Base-by-base conservation (phyloP, 345 rosid species). In the Salix brachista region DNA sequence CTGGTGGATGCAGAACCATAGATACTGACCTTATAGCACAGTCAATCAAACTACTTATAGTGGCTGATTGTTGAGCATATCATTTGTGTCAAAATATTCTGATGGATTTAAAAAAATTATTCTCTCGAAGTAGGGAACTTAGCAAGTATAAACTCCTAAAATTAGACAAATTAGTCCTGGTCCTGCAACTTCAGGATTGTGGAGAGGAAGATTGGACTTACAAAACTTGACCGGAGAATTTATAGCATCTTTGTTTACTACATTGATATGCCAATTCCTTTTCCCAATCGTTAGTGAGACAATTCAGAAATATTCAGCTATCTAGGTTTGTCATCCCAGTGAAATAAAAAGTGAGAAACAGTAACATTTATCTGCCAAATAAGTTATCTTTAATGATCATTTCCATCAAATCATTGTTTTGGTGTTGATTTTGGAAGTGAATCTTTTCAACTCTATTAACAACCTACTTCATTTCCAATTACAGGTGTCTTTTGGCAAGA, bases 401-500 rank as follows among this genome's bases (percentile, higher is more conserved):
- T 42, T 10, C 16, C 13, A 42, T 42, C 42, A 39, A 39, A 12
- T 42, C 16, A 42, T 42, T 11, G 0, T 42, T 42, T 42, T 12
- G 46, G 46, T 42, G 46, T 42, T 42, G 13, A 42, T 3, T 42
- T 12, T 42, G 11, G 13, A 10, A 56, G 26, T 54, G 61, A 56
- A 21, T 56, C 26, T 56, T 56, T 56, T 56, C 26, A 21, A 56
- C 13, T 21, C n/a, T n/a, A 10, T 56, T 8, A 56, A 56, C 61
- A n/a, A 8, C 61, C 61, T n/a, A 50, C 17, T 42, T 41, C 10
- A 30, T 17, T 34, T 61, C 26, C 12, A 71, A 37, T 72, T 79
- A 32, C 97, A 94, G 97, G 82, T 94, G 80, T 84, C 91, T 78
- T 23, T 86, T 36, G 69, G 73, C 65, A 94, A 94, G 91, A 94